These are phyloP conservation scores for Pythium biforme DNA, from an alignment of 352 stramenopile species.

Conservation along the genomic window DNA sequence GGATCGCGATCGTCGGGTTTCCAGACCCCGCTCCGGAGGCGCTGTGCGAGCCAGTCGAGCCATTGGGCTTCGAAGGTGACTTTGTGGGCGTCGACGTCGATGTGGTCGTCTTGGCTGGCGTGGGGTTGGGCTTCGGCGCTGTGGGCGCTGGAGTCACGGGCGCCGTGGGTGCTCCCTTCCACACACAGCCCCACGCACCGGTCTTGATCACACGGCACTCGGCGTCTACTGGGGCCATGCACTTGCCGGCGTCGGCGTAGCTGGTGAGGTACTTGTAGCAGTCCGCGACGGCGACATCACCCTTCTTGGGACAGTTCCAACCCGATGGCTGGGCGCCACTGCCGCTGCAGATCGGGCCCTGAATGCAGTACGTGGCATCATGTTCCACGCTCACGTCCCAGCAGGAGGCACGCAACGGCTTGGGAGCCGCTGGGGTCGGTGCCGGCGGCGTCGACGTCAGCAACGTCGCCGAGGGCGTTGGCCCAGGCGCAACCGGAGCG, in stretches of 20 bases:
- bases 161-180: not conserved
- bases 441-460: not conserved
- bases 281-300: slow-evolving; percentile 51
- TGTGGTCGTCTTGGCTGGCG: not conserved
- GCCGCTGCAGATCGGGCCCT: slow-evolving; percentile 63
- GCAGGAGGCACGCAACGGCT: not conserved
- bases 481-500: not conserved
- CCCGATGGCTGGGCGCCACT: slow-evolving; percentile 39
- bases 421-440: slow-evolving; percentile 6
- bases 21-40: not conserved
- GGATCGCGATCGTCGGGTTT: not conserved
- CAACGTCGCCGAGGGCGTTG: not conserved
- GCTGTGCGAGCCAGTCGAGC: not conserved
- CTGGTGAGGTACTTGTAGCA: slow-evolving; percentile 55
- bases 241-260: slow-evolving; percentile 44
- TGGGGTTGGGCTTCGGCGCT: not conserved
- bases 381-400: slow-evolving; percentile 58
- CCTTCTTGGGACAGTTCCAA: slow-evolving; percentile 54
- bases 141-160: not conserved
- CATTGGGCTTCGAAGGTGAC: not conserved
- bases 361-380: slow-evolving; percentile 74
- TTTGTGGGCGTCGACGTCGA: not conserved
- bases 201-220: slow-evolving; percentile 60
- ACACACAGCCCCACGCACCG: slow-evolving; percentile 71
- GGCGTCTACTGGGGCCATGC: slow-evolving; percentile 50